These are phyloP conservation scores for Botrytis cinerea DNA, from an alignment of 2,329 filamentous ascomycete species.

Conservation along the genomic window DNA sequence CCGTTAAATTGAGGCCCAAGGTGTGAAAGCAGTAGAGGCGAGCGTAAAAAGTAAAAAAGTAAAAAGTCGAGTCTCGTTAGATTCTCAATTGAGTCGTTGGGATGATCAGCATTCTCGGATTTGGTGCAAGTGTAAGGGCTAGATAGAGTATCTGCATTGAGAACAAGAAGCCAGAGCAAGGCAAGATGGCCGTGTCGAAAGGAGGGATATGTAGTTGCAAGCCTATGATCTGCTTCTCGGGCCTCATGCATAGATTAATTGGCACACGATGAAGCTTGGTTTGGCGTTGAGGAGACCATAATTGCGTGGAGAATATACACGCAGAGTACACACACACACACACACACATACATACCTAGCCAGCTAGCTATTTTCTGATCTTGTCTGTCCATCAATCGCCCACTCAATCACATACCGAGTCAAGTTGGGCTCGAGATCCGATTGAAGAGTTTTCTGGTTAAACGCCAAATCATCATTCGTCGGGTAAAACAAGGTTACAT, in stretches of 20 bases:
- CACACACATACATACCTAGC: neutral
- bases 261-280: slow-evolving; percentile 31
- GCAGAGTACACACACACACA: no score
- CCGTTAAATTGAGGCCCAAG: slow-evolving; percentile 8
- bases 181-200: slow-evolving; percentile 5
- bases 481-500: slow-evolving; percentile 30
- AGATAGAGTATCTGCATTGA: neutral
- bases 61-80: neutral
- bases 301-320: slow-evolving; percentile 13
- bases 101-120: neutral
- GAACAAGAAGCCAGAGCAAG: slow-evolving; percentile 15
- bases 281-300: slow-evolving; percentile 29
- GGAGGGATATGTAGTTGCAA: slow-evolving; percentile 17
- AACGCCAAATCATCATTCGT: slow-evolving; percentile 38
- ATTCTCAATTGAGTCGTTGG: neutral
- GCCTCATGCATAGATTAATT: slow-evolving; percentile 30
- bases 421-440: slow-evolving; percentile 21
- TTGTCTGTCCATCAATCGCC: neutral
- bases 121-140: neutral
- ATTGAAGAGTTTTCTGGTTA: slow-evolving; percentile 26
- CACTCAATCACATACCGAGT: neutral
- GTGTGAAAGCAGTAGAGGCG: neutral
- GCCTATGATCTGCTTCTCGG: slow-evolving; percentile 34
- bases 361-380: neutral
- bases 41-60: neutral